phyloP scores from a whole-genome alignment of 1,284 basidiomycete genomes.

The Gomphus sp. region DNA sequence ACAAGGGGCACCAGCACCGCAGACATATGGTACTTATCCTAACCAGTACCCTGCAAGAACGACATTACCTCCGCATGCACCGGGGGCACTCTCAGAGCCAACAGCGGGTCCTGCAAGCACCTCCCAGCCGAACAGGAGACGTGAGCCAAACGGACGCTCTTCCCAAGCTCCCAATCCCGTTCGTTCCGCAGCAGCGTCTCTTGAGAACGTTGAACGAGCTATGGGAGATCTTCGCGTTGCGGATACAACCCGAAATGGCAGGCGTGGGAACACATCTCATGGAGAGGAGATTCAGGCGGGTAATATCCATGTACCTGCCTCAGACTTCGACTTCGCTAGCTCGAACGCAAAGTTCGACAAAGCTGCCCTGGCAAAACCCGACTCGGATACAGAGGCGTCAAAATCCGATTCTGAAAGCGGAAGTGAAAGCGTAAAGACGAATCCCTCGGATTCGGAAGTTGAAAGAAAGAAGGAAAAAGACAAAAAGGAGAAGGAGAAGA shows the following conservation, averaged over 20 bases:
- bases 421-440: constrained; percentile 14
- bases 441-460: constrained; percentile 14
- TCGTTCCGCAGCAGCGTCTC: constrained; percentile 61
- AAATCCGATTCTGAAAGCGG: not conserved
- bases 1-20: constrained; percentile 19
- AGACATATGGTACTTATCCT: constrained; percentile 12
- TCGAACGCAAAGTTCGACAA: constrained; percentile 75
- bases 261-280: constrained; percentile 28
- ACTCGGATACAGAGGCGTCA: constrained; percentile 11
- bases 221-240: constrained; percentile 61
- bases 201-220: constrained; percentile 72
- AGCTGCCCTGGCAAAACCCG: constrained; percentile 33
- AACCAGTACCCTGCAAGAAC: constrained; percentile 13
- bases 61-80: constrained; percentile 15
- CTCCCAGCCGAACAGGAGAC: constrained; percentile 6
- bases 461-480: constrained; percentile 14
- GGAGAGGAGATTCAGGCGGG: constrained; percentile 21
- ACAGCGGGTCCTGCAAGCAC: constrained; percentile 13
- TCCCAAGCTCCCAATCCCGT: constrained; percentile 29
- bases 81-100: constrained; percentile 13
- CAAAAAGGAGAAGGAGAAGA: constrained; percentile 20
- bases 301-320: constrained; percentile 39
- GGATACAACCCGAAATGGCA: constrained; percentile 16
- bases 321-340: constrained; percentile 69
- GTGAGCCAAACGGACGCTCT: constrained; percentile 10